phyloP scores from a whole-genome alignment of 495 filamentous ascomycete genomes.

The Lasiosphaeria miniovina region DNA sequence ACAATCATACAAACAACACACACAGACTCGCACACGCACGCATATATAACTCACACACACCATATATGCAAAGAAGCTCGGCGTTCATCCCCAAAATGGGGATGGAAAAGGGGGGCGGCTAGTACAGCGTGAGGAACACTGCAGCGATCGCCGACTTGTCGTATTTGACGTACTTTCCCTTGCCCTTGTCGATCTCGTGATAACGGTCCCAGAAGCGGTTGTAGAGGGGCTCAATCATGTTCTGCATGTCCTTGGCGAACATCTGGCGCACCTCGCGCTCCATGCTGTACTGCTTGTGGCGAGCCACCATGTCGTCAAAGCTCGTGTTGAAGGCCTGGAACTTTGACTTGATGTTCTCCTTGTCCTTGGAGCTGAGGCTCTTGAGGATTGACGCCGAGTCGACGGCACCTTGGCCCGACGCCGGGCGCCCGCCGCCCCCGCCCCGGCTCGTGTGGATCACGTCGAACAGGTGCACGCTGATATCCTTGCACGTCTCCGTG shows the following conservation, averaged over 20 bases:
- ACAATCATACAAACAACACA: not conserved
- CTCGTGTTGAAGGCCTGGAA: slow-evolving; percentile 82
- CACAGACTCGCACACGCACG: not conserved
- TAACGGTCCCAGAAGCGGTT: slow-evolving; percentile 95
- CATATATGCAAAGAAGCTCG: not conserved
- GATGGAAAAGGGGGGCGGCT: not conserved
- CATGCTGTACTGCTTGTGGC: slow-evolving; percentile 77
- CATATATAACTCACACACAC: not conserved
- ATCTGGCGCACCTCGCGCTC: slow-evolving; percentile 81
- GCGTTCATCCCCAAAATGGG: not conserved
- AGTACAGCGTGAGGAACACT: slow-evolving; percentile 52
- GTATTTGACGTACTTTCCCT: slow-evolving; percentile 96
- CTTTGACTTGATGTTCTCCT: slow-evolving; percentile 93
- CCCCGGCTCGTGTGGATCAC: slow-evolving; percentile 82
- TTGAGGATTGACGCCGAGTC: slow-evolving; percentile 82
- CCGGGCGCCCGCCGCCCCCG: slow-evolving; percentile 51
- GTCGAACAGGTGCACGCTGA: slow-evolving; percentile 80
- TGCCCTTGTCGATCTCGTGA: slow-evolving; percentile 94
- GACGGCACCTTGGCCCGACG: slow-evolving; percentile 61
- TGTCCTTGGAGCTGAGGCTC: slow-evolving; percentile 78
- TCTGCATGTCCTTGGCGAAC: slow-evolving; percentile 78
- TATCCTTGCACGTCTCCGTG: slow-evolving; percentile 84
- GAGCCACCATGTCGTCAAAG: slow-evolving; percentile 82
- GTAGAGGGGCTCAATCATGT: slow-evolving; percentile 91
- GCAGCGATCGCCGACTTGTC: slow-evolving; percentile 68